Evolutionary conservation across 345 rosid species (phyloP).

Genomic region (Aegle marmelos): DNA sequence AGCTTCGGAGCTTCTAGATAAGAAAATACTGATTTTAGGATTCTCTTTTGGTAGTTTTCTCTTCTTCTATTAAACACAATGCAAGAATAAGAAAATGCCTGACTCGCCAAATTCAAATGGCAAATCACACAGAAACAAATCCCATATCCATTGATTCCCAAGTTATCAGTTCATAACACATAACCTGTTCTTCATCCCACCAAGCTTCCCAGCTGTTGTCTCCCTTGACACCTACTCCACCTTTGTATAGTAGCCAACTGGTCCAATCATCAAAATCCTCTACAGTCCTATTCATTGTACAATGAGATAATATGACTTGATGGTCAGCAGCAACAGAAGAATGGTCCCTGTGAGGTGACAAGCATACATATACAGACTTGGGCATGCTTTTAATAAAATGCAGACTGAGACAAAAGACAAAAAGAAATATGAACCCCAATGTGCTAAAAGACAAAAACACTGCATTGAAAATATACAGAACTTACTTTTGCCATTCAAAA

Average conservation of each 20-base stretch:
- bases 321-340: not conserved
- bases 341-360: not conserved
- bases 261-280: constrained; percentile 99
- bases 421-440: too few relatives aligned
- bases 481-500: constrained; percentile 99
- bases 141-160: not conserved
- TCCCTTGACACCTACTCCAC: constrained; percentile 98
- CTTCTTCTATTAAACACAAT: not conserved
- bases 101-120: not conserved
- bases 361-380: too few relatives aligned
- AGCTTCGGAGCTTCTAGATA: not conserved
- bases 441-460: too few relatives aligned
- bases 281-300: constrained; percentile 64
- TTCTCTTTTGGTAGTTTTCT: not conserved
- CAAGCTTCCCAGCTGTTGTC: constrained; percentile 99
- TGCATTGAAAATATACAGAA: not conserved
- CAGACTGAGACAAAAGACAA: too few relatives aligned
- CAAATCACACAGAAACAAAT: not conserved
- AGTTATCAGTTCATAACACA: not conserved
- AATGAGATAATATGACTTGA: not conserved
- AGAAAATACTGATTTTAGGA: not conserved
- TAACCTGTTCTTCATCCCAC: constrained; percentile 99
- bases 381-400: too few relatives aligned
- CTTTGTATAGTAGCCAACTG: constrained; percentile 96
- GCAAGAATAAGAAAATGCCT: not conserved